A percentile compares a stretch with the other conserved stretches of the same genome.
phyloP scores from a whole-genome alignment of 2,329 filamentous ascomycete genomes.

The Aureobasidium sp. region DNA sequence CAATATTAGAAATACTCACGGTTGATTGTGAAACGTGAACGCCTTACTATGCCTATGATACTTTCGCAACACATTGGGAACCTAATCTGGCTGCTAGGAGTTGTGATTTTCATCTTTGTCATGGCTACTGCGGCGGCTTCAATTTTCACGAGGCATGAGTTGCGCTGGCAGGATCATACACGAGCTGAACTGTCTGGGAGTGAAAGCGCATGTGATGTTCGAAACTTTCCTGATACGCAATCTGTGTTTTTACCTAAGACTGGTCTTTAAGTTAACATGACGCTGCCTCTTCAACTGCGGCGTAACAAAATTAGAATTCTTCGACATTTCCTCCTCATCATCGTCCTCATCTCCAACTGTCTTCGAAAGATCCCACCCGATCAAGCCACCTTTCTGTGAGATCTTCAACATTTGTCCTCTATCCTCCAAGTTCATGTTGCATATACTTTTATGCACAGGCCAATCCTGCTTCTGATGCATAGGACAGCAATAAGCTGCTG shows the following conservation, averaged over 20 bases:
- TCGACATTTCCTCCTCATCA: not conserved
- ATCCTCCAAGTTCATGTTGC: conserved; percentile 20
- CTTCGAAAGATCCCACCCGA: conserved; percentile 10
- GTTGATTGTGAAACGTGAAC: not conserved
- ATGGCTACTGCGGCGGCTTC: not conserved
- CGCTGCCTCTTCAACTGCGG: not conserved
- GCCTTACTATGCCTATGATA: no score
- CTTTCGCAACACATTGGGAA: not conserved
- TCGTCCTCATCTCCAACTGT: not conserved
- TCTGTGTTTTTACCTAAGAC: not conserved
- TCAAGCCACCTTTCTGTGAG: conserved; percentile 18
- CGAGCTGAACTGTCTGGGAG: no score
- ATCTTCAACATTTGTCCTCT: conserved; percentile 21
- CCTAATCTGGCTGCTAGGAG: not conserved
- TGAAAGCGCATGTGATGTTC: not conserved
- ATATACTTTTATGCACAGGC: conserved; percentile 22
- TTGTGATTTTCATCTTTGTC: not conserved
- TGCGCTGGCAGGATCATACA: no score
- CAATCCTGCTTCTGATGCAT: conserved; percentile 20
- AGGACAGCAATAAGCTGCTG: conserved; percentile 21
- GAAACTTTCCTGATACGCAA: not conserved
- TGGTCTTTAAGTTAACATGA: not conserved
- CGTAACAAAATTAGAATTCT: not conserved
- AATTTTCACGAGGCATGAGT: not conserved
- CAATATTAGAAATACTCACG: not conserved